A percentile compares a stretch with the other conserved stretches of the same genome.
Conservation (phyloP, 1,139 yeast species). For the Meyerozyma athensensis region DNA sequence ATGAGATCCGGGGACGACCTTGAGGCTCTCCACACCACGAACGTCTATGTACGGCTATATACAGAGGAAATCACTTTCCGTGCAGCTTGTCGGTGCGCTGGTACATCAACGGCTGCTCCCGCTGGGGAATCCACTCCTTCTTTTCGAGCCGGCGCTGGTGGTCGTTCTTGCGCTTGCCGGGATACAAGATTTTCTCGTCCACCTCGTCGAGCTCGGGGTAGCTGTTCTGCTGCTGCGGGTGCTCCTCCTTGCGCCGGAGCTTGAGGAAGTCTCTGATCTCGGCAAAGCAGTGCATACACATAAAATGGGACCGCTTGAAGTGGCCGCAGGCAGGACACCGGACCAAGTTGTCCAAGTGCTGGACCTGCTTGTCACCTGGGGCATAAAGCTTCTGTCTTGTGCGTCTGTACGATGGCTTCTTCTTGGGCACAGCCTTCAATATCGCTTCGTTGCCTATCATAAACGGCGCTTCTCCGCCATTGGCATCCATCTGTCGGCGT, state of each 20-base stretch:
- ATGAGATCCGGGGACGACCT: neutral
- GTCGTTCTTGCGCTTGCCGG: slow-evolving; percentile 55
- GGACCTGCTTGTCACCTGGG: slow-evolving; percentile 77
- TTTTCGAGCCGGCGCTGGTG: slow-evolving; percentile 40
- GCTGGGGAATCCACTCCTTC: slow-evolving; percentile 63
- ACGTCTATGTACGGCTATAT: too few relatives aligned
- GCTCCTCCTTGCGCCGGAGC: slow-evolving; percentile 36
- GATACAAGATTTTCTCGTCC: slow-evolving; percentile 67
- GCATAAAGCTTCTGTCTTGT: slow-evolving; percentile 79
- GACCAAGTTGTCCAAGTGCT: slow-evolving; percentile 69
- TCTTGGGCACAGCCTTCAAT: slow-evolving; percentile 85
- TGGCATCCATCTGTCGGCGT: slow-evolving; percentile 25
- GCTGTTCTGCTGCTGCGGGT: slow-evolving; percentile 17
- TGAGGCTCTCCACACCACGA: too few relatives aligned
- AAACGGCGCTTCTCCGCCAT: slow-evolving; percentile 28
- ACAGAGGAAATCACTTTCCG: neutral
- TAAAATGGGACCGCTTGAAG: slow-evolving; percentile 79
- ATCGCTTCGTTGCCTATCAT: slow-evolving; percentile 57
- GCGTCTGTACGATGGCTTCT: slow-evolving; percentile 82
- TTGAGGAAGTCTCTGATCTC: slow-evolving; percentile 74
- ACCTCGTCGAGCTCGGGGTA: slow-evolving; percentile 54
- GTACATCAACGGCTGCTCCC: slow-evolving; percentile 18
- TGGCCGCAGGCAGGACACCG: slow-evolving; percentile 97
- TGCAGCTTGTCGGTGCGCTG: neutral
- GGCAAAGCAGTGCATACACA: slow-evolving; percentile 89